Conservation (phyloP, 75 land plant genomes). For the Isoetes taiwanensis region DNA sequence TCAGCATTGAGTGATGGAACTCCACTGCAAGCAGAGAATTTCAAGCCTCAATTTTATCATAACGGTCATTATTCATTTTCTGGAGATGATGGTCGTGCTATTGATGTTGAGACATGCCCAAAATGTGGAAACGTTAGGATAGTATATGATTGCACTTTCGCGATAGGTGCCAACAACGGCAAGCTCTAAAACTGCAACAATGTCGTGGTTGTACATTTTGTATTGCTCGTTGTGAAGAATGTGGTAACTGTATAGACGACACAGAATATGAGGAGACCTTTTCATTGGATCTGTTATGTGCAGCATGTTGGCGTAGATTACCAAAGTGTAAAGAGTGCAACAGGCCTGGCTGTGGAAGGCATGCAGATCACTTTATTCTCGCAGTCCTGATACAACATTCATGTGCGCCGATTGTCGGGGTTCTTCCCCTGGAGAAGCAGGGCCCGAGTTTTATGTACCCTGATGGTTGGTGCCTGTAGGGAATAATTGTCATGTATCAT, state of each 20-base stretch:
- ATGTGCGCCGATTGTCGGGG: conserved; percentile 16
- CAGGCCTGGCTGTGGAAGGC: conserved; percentile 33
- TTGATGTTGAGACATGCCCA: conserved; percentile 74
- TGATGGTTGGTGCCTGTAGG: too few relatives aligned
- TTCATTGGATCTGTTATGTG: conserved; percentile 45
- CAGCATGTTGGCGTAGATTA: conserved; percentile 36
- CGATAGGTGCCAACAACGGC: conserved; percentile 32
- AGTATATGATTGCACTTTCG: conserved; percentile 68
- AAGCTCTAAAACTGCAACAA: conserved; percentile 10
- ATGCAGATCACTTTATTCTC: conserved; percentile 10
- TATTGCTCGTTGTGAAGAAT: conserved; percentile 55
- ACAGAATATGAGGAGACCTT: conserved; percentile 63
- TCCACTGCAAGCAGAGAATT: not conserved
- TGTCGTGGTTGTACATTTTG: conserved; percentile 71
- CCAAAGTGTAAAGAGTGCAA: conserved; percentile 36
- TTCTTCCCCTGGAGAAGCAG: not conserved
- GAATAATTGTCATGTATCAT: too few relatives aligned
- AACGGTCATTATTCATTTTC: conserved; percentile 17
- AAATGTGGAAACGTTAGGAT: conserved; percentile 43
- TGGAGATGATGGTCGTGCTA: conserved; percentile 38
- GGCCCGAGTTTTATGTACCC: conserved; percentile 3
- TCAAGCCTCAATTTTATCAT: conserved; percentile 43
- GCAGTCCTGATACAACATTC: not conserved
- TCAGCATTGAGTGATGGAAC: conserved; percentile 19
- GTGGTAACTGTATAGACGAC: conserved; percentile 64